Evolutionary conservation across 768 basidiomycete species (phyloP).

Genomic region (Lyophyllum shimeji): DNA sequence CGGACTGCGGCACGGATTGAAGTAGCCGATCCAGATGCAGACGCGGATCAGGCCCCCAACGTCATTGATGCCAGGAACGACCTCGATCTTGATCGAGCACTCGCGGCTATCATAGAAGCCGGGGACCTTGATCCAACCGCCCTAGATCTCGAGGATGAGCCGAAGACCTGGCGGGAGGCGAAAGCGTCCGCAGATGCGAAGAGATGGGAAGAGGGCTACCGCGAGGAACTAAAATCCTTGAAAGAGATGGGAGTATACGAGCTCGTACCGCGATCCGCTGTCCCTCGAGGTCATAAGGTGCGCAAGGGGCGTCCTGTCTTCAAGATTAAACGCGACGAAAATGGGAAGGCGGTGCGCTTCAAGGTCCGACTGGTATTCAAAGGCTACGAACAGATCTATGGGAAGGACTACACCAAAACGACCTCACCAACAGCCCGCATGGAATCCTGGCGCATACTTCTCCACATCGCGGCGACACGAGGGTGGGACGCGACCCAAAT

Average conservation of each 20-base stretch:
- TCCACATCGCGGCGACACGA: constrained; percentile 24
- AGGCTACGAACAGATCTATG: constrained; percentile 27
- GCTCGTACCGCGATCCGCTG: constrained; percentile 2
- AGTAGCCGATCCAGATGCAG: background rate
- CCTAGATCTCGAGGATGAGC: background rate
- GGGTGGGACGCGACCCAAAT: constrained; percentile 29
- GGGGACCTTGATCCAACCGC: background rate
- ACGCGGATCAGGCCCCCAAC: background rate
- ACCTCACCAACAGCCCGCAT: constrained; percentile 11
- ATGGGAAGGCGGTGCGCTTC: constrained; percentile 22
- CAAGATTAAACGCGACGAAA: constrained; percentile 26
- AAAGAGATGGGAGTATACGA: constrained; percentile 11
- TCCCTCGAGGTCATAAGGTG: constrained; percentile 2
- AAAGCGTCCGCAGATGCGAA: background rate
- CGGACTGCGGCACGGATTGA: too few species aligned
- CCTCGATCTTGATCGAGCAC: background rate
- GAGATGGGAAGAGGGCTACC: background rate
- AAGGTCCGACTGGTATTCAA: constrained; percentile 36
- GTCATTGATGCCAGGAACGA: background rate
- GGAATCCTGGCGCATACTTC: constrained; percentile 23
- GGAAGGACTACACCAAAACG: background rate
- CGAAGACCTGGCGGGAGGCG: background rate
- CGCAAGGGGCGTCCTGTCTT: background rate
- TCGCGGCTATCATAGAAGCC: background rate
- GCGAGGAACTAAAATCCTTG: background rate